Conservation (phyloP, 495 filamentous ascomycete genomes). For the Tetracladium setigerum region DNA sequence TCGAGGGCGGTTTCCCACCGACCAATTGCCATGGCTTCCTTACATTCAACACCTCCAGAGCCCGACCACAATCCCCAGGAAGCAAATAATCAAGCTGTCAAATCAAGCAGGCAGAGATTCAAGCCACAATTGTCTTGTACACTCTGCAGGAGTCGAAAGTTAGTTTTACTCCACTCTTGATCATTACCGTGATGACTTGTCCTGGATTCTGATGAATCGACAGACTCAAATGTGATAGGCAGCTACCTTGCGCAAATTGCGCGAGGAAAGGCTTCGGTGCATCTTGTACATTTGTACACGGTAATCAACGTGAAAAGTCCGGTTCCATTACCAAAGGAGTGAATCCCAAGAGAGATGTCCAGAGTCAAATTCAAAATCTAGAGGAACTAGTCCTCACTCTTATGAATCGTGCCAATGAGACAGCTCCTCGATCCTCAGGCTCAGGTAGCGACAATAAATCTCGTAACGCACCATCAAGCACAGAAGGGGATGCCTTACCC, state of each 20-base stretch:
- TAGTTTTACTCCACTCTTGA: not conserved
- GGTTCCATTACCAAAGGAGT: slow-evolving; percentile 1
- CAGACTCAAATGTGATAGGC: slow-evolving; percentile 20
- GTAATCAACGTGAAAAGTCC: slow-evolving; percentile 22
- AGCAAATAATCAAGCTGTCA: not conserved
- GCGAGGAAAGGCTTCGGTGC: slow-evolving; percentile 34
- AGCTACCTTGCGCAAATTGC: slow-evolving; percentile 25
- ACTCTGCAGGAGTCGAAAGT: slow-evolving; percentile 17
- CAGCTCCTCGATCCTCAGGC: too few relatives aligned
- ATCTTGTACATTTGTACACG: slow-evolving; percentile 40
- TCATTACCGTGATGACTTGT: too few relatives aligned
- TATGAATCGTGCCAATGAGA: slow-evolving; percentile 24
- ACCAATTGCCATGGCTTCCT: too few relatives aligned
- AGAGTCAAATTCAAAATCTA: slow-evolving; percentile 40
- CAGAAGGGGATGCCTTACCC: too few relatives aligned
- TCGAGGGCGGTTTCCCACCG: too few relatives aligned
- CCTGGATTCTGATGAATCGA: too few relatives aligned
- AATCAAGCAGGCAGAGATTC: slow-evolving; percentile 12
- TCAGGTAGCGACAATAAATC: too few relatives aligned
- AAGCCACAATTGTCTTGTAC: slow-evolving; percentile 19
- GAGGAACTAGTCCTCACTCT: slow-evolving; percentile 44
- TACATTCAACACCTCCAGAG: too few relatives aligned
- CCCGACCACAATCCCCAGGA: too few relatives aligned
- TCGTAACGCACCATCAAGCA: too few relatives aligned
- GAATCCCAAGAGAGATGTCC: slow-evolving; percentile 25